Evolutionary conservation across 163 green algal genomes (phyloP).

Genomic region (Scenedesmus sp.): DNA sequence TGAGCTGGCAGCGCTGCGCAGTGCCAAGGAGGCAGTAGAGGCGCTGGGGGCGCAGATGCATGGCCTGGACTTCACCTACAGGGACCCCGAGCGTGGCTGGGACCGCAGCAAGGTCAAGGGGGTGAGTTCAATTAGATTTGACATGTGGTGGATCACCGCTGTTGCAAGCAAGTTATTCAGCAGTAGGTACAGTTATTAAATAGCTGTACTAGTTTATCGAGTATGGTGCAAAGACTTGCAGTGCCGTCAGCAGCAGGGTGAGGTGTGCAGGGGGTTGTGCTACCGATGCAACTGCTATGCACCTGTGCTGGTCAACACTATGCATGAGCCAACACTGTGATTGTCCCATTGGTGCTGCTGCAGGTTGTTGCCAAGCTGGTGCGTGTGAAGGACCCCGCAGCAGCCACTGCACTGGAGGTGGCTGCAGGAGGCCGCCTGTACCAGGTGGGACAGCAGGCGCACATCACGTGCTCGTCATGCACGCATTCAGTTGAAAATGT

Average conservation of each 20-base stretch:
- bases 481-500: no score
- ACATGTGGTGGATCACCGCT: not conserved
- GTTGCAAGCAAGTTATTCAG: not conserved
- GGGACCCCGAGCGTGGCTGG: conserved; percentile 80
- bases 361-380: conserved; percentile 90
- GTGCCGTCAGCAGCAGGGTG: no score
- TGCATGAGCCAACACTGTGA: not conserved
- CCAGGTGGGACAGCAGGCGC: conserved; percentile 70
- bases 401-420: conserved; percentile 94
- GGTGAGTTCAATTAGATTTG: conserved; percentile 1
- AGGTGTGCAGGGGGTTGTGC: not conserved
- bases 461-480: not conserved
- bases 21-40: conserved; percentile 68
- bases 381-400: conserved; percentile 78
- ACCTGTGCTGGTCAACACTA: not conserved
- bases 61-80: conserved; percentile 78
- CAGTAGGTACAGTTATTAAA: not conserved
- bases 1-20: conserved; percentile 63
- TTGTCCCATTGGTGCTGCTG: not conserved
- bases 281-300: not conserved
- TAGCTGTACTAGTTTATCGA: not conserved
- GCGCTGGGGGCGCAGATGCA: conserved; percentile 55
- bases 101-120: conserved; percentile 89
- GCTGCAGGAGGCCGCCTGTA: conserved; percentile 94
- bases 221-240: no score